Percentiles rank a stretch among this genome's conserved stretches.
These are phyloP conservation scores for Geranium incanum DNA, from an alignment of 441 rosid species.

Conservation along the genomic window DNA sequence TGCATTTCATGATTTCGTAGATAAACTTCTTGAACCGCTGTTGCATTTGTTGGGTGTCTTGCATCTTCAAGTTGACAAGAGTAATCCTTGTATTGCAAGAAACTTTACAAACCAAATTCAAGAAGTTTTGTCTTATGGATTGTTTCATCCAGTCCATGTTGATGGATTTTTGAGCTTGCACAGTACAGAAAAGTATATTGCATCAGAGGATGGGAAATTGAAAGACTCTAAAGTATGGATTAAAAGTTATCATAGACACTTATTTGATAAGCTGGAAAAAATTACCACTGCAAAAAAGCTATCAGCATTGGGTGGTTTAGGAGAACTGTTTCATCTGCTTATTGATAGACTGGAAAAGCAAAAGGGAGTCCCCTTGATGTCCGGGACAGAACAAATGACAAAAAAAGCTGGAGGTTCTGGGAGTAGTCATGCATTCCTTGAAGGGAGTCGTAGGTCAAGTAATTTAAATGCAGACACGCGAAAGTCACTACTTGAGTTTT, in stretches of 20 bases:
- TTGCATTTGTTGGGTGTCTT: constrained; percentile 48
- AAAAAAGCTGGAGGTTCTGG: constrained; percentile 31
- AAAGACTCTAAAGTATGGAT: constrained; percentile 36
- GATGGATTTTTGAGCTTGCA: constrained; percentile 72
- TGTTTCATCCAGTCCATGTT: constrained; percentile 69
- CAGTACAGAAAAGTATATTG: constrained; percentile 45
- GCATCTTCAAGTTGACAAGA: constrained; percentile 28
- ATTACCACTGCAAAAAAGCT: constrained; percentile 42
- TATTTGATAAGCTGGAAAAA: constrained; percentile 55
- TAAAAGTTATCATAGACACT: constrained; percentile 79
- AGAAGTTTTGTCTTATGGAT: constrained; percentile 60
- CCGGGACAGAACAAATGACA: constrained; percentile 31
- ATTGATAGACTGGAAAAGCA: constrained; percentile 53
- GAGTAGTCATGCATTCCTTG: constrained; percentile 30
- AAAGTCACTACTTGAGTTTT: constrained; percentile 65
- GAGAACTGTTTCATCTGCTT: constrained; percentile 58
- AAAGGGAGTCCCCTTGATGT: constrained; percentile 34
- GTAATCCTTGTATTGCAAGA: constrained; percentile 24
- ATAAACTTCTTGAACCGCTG: constrained; percentile 64
- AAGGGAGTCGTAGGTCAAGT: constrained; percentile 30
- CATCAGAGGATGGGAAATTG: constrained; percentile 30
- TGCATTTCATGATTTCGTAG: constrained; percentile 56
- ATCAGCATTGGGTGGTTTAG: constrained; percentile 45
- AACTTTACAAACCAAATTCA: constrained; percentile 42
- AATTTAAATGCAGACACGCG: constrained; percentile 52